Evolutionary conservation across 306 rosid genomes (phyloP).

Genomic region (Cajanus cajan): DNA sequence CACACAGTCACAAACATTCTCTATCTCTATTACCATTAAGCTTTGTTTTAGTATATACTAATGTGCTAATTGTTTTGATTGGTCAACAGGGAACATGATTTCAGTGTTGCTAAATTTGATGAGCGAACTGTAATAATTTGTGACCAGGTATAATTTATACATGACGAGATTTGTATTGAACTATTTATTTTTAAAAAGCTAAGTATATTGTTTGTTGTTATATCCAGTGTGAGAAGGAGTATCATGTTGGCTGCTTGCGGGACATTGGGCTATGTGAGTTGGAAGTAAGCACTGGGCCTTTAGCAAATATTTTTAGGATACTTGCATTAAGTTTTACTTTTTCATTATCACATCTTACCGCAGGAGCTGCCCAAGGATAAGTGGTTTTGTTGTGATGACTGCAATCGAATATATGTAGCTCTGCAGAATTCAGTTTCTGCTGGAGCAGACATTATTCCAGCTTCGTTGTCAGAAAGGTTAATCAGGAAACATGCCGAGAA

Average conservation of each 20-base stretch:
- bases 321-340: constrained; percentile 26
- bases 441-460: constrained; percentile 69
- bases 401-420: constrained; percentile 71
- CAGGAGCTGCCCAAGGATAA: constrained; percentile 98
- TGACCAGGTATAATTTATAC: constrained; percentile 74
- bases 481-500: constrained; percentile 68
- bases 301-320: constrained; percentile 19
- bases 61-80: constrained; percentile 11
- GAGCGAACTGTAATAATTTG: constrained; percentile 93
- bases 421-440: constrained; percentile 62
- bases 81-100: constrained; percentile 72
- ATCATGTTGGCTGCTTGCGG: constrained; percentile 94
- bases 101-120: constrained; percentile 86
- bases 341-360: constrained; percentile 12
- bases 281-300: constrained; percentile 53
- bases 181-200: not conserved
- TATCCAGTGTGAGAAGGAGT: constrained; percentile 95
- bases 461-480: constrained; percentile 53
- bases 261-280: constrained; percentile 76
- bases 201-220: constrained; percentile 31
- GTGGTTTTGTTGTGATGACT: constrained; percentile 96
- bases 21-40: not conserved
- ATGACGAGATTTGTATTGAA: not conserved
- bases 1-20: not conserved
- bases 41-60: constrained; percentile 1